A percentile compares a stretch with the other conserved stretches of the same genome.
phyloP scores from a whole-genome alignment of 2,329 filamentous ascomycete genomes.

The Apiospora saccharicola region DNA sequence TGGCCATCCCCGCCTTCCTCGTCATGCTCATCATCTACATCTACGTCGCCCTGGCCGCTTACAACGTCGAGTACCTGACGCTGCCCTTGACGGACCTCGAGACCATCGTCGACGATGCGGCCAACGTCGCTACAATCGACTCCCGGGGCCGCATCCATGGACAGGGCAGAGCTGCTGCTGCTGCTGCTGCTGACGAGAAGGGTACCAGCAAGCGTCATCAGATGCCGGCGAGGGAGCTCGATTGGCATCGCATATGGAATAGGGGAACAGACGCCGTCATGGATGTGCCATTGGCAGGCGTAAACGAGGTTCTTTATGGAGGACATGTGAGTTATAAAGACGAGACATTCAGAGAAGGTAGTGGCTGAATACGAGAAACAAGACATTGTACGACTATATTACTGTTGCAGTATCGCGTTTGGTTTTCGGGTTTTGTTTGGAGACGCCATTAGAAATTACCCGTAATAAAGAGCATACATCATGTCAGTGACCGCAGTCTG shows the following conservation, averaged over 20 bases:
- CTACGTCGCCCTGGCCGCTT: constrained; percentile 88
- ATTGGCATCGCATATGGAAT: constrained; percentile 88
- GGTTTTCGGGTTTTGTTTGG: neutral
- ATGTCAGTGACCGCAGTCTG: neutral
- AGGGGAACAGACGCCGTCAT: constrained; percentile 95
- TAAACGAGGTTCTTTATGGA: constrained; percentile 93
- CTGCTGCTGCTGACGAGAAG: constrained; percentile 32
- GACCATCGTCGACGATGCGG: constrained; percentile 90
- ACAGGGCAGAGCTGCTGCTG: constrained; percentile 41
- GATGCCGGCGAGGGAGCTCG: constrained; percentile 47
- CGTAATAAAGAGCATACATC: neutral
- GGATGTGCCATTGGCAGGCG: constrained; percentile 93
- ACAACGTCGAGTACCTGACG: constrained; percentile 90
- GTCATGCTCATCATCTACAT: constrained; percentile 91
- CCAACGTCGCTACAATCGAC: constrained; percentile 84
- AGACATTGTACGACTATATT: neutral
- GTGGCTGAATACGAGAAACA: neutral
- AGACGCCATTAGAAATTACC: neutral
- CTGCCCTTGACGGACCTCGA: constrained; percentile 81
- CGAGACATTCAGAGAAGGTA: neutral
- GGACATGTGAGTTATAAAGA: constrained; percentile 41
- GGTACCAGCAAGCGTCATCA: constrained; percentile 46
- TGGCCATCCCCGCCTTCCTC: constrained; percentile 89
- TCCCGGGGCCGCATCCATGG: constrained; percentile 46
- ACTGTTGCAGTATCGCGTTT: neutral